Evolutionary conservation across 495 filamentous ascomycete genomes (phyloP), one percentile per base, ranked within the genome.

Genomic region (Tuber borchii): DNA sequence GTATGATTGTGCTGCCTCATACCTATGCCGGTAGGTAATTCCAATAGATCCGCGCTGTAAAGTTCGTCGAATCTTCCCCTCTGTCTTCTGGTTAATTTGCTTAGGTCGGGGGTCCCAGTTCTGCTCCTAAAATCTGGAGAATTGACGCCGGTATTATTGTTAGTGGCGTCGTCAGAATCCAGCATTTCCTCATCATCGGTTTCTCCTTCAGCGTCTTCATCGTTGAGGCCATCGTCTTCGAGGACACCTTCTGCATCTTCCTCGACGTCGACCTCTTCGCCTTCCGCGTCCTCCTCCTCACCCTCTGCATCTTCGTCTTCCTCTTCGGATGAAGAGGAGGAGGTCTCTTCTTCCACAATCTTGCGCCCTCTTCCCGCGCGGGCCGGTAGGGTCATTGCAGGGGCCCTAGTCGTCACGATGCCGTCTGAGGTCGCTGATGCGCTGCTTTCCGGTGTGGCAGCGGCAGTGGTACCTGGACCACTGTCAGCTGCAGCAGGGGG

Each of bases 61-160:
- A 86, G 89, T 44, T 93, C 92, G 46, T 92, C 90, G 71, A 91
- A 86, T 76, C 90, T 87, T 22, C 91, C 91, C 70, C 92, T 86
- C 84, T 99, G 95, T 70, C 95, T 87, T 81, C 94, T 93, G 26
- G 95, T 99, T 85, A 97, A 88, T 80, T 93, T 93, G 82, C 90
- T 92, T 48, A 93, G 84, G 83, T 97, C 93, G 0, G 93, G 93
- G 78, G 46, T 88, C 83, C 34, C 86, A 83, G 6, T 78, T 72
- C 78, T 79, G 26, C 77, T 80, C n/a, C 82, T 69, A 44, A 77
- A 82, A 40, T 82, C 81, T 1, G 81, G 81, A 0, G 79, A 79
- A 46, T 74, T 75, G 19, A 69, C 74, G 3, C 71, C 69, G 86
- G 81, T 51, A 71, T 91, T 90, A 16, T 90, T 90, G 10, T 91